Evolutionary conservation across 2,329 filamentous ascomycete species (phyloP).

Genomic region (Achaetomium macrosporum): DNA sequence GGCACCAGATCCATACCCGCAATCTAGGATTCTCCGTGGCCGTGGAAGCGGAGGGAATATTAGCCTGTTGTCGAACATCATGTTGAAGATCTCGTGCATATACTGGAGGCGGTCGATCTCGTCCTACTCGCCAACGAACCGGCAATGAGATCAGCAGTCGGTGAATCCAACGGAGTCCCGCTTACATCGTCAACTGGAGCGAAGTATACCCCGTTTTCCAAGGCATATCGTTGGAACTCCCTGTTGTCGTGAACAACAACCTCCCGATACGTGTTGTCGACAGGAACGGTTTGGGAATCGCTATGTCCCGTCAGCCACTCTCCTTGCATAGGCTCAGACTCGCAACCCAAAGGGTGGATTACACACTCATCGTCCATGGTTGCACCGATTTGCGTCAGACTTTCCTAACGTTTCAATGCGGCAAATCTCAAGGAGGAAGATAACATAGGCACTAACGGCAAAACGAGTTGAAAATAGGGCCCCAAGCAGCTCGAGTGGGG

Average conservation of each 20-base stretch:
- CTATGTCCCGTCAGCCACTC: slow-evolving; percentile 30
- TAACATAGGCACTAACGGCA: neutral
- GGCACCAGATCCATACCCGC: slow-evolving; percentile 63
- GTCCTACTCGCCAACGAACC: slow-evolving; percentile 41
- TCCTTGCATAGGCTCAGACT: neutral
- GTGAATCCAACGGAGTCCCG: slow-evolving; percentile 3
- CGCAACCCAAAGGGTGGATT: slow-evolving; percentile 4
- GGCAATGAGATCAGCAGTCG: slow-evolving; percentile 9
- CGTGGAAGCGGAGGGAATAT: slow-evolving; percentile 62
- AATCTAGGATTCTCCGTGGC: slow-evolving; percentile 60
- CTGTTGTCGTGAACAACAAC: slow-evolving; percentile 57
- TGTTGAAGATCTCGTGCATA: slow-evolving; percentile 57
- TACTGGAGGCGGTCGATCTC: slow-evolving; percentile 60
- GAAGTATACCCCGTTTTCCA: slow-evolving; percentile 61
- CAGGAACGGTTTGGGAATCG: slow-evolving; percentile 42
- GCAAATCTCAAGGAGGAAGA: slow-evolving; percentile 6
- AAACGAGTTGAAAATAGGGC: slow-evolving; percentile 5
- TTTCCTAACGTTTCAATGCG: neutral
- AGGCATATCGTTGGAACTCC: slow-evolving; percentile 60
- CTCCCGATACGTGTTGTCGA: slow-evolving; percentile 55
- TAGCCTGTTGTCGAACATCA: slow-evolving; percentile 59
- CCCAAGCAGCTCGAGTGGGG: slow-evolving; percentile 3
- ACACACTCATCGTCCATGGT: slow-evolving; percentile 26
- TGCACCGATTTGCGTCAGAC: neutral
- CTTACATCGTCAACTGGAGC: slow-evolving; percentile 66